Base-by-base conservation (phyloP, 2,329 filamentous ascomycete genomes). In the Hypoxylon sp. region DNA sequence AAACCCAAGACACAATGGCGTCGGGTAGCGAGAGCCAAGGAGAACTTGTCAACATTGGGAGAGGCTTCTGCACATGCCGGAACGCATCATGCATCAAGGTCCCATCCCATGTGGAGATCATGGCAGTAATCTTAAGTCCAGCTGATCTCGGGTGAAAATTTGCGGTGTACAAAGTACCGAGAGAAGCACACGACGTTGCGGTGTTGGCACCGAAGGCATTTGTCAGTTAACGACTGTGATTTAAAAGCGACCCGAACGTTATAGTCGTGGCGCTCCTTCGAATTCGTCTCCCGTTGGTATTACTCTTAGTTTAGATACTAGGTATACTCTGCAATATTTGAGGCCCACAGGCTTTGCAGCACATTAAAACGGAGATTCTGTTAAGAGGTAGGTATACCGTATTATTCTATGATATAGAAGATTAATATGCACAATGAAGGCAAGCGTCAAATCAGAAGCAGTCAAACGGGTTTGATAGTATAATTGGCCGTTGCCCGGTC, bases 21-120 rank as follows among this genome's bases (percentile, higher is more conserved):
- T 71, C 60, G 67, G 69, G 67, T 71, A 71, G 69, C 69, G 67
- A 70, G 66, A 70, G 60, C 53, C 66, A 52, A 65, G 64, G 50
- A 61, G 66, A 69, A 50, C 61, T 65, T 72, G 57, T 67, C 66
- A 66, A 66, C 58, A 61, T 71, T 71, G 66, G 69, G 54, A 67
- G 70, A 71, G 68, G 68, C 61, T 57, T 68, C 70, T 70, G 67
- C 66, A 73, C 69, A 71, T 69, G 63, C 70, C 64, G 63, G 72
- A 66, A 73, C 70, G 66, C 61, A 74, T 70, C 73, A 74, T 73
- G 72, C 70, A 73, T 50, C 65, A 71, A 63, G 62, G 71, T 70
- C 52, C 66, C 70, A 74, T 72, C 68, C 73, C 74, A 74, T 74
- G 74, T 71, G 74, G 70, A 72, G 74, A 75, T 74, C 71, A 71